These are phyloP conservation scores for Umbelopsis vinacea DNA, from an alignment of 192 early-diverging fungal genomes.

Conservation along the genomic window DNA sequence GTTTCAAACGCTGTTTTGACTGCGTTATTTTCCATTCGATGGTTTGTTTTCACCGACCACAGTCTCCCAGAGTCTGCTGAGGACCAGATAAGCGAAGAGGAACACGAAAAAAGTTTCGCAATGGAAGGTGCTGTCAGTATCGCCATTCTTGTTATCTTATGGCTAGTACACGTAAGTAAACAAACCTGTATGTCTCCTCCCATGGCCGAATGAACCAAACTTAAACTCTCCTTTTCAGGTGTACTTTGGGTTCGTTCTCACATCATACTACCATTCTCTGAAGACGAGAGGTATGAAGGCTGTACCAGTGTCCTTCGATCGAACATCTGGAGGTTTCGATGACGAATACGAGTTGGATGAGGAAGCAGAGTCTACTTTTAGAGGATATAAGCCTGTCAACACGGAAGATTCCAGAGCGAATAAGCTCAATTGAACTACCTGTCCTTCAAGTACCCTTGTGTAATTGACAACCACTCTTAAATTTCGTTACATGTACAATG, in stretches of 20 bases:
- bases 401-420: not conserved
- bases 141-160: slow-evolving; percentile 27
- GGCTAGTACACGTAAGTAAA: slow-evolving; percentile 35
- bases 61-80: slow-evolving; percentile 27
- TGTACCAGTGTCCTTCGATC: slow-evolving; percentile 1
- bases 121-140: slow-evolving; percentile 42
- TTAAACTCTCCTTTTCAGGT: not conserved
- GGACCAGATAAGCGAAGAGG: slow-evolving; percentile 19
- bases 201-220: not conserved
- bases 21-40: slow-evolving; percentile 30
- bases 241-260: slow-evolving; percentile 8
- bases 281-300: not conserved
- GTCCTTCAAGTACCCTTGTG: no score
- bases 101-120: slow-evolving; percentile 32
- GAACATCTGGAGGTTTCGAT: slow-evolving; percentile 10
- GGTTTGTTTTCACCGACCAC: slow-evolving; percentile 45
- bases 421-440: not conserved
- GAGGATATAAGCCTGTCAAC: slow-evolving; percentile 6
- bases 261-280: not conserved
- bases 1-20: slow-evolving; percentile 30
- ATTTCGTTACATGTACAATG: no score
- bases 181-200: not conserved
- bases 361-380: not conserved
- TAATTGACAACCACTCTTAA: no score
- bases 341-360: not conserved